A percentile compares a stretch with the other conserved stretches of the same genome.
Evolutionary conservation across 148 eudicot genomes (phyloP).

Genomic region (Amaranthus hypochondriacus): DNA sequence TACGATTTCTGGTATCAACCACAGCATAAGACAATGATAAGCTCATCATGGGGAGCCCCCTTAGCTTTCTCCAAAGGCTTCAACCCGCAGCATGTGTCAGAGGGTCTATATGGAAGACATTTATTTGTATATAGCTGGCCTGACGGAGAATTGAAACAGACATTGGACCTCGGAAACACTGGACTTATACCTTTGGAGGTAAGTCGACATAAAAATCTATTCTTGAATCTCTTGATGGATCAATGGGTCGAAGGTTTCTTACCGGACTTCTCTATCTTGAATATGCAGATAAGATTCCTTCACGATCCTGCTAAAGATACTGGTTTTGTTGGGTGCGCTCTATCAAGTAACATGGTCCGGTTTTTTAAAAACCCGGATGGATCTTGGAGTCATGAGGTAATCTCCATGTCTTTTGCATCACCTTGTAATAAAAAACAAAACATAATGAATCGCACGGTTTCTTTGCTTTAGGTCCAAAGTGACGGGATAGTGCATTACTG

Average conservation of each 20-base stretch:
- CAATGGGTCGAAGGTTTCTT: not conserved
- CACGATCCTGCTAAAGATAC: slow-evolving; percentile 91
- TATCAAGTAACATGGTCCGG: slow-evolving; percentile 92
- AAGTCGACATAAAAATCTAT: not conserved
- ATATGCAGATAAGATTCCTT: slow-evolving; percentile 76
- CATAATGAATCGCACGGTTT: not conserved
- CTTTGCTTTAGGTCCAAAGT: not conserved
- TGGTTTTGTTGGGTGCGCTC: slow-evolving; percentile 93
- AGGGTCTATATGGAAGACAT: slow-evolving; percentile 91
- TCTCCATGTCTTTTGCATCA: not conserved
- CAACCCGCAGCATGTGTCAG: slow-evolving; percentile 81
- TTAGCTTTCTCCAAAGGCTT: slow-evolving; percentile 91
- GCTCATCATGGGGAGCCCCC: slow-evolving; percentile 99
- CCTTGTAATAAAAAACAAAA: not conserved
- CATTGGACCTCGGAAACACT: slow-evolving; percentile 79
- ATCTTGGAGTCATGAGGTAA: slow-evolving; percentile 89
- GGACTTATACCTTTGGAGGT: slow-evolving; percentile 96
- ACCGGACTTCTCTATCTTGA: not conserved
- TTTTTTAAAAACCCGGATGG: slow-evolving; percentile 79
- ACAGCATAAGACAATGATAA: slow-evolving; percentile 89
- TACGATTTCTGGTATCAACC: slow-evolving; percentile 99
- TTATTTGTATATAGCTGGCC: slow-evolving; percentile 94
- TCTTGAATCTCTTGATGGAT: not conserved
- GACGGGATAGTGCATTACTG: not conserved
- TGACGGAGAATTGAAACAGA: slow-evolving; percentile 84